These are phyloP conservation scores for Eudorina sp. DNA, from an alignment of 139 green algal species.

Conservation along the genomic window DNA sequence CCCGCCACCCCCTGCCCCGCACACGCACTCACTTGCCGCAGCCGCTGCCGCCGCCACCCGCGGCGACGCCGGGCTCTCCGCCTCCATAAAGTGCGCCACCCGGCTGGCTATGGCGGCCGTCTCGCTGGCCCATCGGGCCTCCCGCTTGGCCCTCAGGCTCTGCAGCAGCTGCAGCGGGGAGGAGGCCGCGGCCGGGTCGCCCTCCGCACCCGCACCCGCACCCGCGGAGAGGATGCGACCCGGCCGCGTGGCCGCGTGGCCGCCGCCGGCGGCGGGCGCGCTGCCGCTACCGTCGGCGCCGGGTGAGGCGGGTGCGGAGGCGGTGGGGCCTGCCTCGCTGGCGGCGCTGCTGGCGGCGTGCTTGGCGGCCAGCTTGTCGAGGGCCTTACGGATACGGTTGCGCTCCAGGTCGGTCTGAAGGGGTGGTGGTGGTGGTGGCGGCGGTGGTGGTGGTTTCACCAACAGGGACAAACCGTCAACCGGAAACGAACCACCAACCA, in stretches of 20 bases:
- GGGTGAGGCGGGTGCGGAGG: not conserved
- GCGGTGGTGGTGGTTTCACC: no score
- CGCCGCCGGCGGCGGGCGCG: not conserved
- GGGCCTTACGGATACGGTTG: not conserved
- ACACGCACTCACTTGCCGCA: not conserved
- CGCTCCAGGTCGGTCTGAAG: conserved; percentile 13
- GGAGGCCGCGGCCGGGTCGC: not conserved
- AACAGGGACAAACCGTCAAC: no score
- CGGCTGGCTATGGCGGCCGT: not conserved
- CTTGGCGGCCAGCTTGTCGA: not conserved
- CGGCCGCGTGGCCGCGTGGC: not conserved
- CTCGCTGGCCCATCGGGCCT: not conserved
- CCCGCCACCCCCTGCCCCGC: no score
- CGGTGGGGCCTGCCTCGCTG: not conserved
- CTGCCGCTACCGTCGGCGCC: not conserved
- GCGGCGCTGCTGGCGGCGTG: not conserved
- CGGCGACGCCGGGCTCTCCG: conserved; percentile 1
- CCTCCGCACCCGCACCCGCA: not conserved
- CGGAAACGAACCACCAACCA: no score
- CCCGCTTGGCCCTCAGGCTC: not conserved
- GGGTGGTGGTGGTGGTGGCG: not conserved
- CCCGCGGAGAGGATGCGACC: not conserved
- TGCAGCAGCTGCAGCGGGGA: not conserved
- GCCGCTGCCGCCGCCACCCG: not conserved
- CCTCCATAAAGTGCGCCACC: conserved; percentile 14